Evolutionary conservation across 2,329 filamentous ascomycete genomes (phyloP), one percentile per base, ranked within the genome.

Genomic region (Alternaria consortialis): DNA sequence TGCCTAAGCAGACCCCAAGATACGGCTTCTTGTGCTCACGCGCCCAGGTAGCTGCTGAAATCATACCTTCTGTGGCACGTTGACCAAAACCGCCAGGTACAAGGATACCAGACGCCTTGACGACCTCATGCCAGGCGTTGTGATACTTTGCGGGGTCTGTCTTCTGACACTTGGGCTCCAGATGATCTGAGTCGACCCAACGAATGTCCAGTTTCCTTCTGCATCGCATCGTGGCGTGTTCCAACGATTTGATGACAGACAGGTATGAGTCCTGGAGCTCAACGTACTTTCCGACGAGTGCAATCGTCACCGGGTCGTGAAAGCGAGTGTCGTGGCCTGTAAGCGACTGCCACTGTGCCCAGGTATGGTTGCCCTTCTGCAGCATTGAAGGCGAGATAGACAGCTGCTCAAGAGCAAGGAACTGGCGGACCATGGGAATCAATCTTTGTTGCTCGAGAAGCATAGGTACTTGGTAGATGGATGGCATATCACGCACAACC

Each of bases 401-500:
- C 47, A 90, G 73, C 17, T 81, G 77, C 63, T 91, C 86, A 11
- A 97, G 85, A 36, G 85, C 84, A 32, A 97, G 84, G 17, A 88
- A 84, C 17, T 85, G 81, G 37, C 84, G 85, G 56, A 98, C 83
- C n/a, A 88, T 85, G 12, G 84, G 79, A 8, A 94, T 82, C 2
- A 98, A 84, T 25, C 89, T 87, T 80, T 98, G 92, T 68, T 93
- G 85, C 70, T 94, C 87, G 13, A 98, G 89, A 25, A 98, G 90
- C n/a, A 97, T 84, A 1, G 95, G 95, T 3, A 98, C 94, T 67
- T 97, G 94, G 80, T 99, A 99, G 53, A 92, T 96, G 12, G 93
- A 93, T 20, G 90, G 85, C 80, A 98, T 92, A 77, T 98, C 91
- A 69, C 91, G 90, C 11, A 99, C 94, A 11, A 88, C 91, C 64